These are phyloP conservation scores for Mrakia gelida DNA, from an alignment of 768 basidiomycete genomes.

Conservation along the genomic window DNA sequence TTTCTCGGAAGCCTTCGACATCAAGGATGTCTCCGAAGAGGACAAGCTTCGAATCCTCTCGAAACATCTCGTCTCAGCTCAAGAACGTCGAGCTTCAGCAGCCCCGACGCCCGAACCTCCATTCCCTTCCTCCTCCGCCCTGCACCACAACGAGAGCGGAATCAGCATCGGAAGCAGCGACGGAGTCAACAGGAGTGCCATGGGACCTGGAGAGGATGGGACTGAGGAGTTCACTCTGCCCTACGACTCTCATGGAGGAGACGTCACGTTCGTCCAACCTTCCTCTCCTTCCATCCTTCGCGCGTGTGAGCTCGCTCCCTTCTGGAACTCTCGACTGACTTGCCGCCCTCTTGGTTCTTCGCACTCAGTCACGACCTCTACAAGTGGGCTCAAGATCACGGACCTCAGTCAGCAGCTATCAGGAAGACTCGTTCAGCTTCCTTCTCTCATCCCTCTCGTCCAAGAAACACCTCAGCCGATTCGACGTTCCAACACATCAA, in stretches of 20 bases:
- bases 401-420: slow-evolving; percentile 5
- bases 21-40: slow-evolving; percentile 22
- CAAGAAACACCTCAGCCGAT: slow-evolving; percentile 46
- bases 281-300: slow-evolving; percentile 4
- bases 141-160: slow-evolving; percentile 25
- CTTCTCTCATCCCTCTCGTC: slow-evolving; percentile 50
- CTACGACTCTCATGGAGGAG: slow-evolving; percentile 79
- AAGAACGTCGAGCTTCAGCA: slow-evolving; percentile 20
- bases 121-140: slow-evolving; percentile 13
- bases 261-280: slow-evolving; percentile 66
- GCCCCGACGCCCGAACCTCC: not conserved
- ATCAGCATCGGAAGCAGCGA: slow-evolving; percentile 13
- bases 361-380: slow-evolving; percentile 68
- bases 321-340: not conserved
- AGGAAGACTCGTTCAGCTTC: slow-evolving; percentile 57
- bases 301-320: not conserved
- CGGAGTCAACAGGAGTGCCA: not conserved
- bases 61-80: slow-evolving; percentile 30
- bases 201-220: slow-evolving; percentile 49
- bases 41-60: slow-evolving; percentile 26
- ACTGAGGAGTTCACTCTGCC: slow-evolving; percentile 76
- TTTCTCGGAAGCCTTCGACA: slow-evolving; percentile 15
- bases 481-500: slow-evolving; percentile 89
- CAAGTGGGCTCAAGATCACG: slow-evolving; percentile 79
- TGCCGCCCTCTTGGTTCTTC: not conserved